Base-by-base conservation (phyloP, 768 basidiomycete genomes). In the Pleurotus salmoneostramineus region DNA sequence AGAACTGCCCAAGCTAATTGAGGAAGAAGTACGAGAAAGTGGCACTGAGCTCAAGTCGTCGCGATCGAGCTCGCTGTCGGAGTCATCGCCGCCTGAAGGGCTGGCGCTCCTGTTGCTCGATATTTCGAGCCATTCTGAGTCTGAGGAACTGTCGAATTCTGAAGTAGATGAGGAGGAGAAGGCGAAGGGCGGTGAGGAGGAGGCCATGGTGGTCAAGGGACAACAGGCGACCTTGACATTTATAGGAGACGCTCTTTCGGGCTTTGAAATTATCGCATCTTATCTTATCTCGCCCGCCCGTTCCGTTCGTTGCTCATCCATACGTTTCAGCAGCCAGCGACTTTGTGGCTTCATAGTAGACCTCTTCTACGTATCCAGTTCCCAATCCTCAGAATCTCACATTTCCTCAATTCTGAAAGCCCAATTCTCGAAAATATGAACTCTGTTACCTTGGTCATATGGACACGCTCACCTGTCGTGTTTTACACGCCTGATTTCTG, bases 81-180 rank as follows among this genome's bases (percentile, higher is more conserved):
- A 89, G 66, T 88, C 87, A 69, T 83, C 83, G 72, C 86, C 83
- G 66, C 87, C 88, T 10, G n/a, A 17, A 5, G 52, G 43, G 21
- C 21, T 27, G 36, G 87, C 88, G 56, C 83, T 83, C 63, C 82
- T 82, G 68, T 80, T 83, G 65, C 83, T 85, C 33, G 87, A 74
- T 63, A 92, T 80, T 65, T 91, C 89, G 65, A 89, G 85, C 90
- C 90, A 92, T 71, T 92, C 90, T 33, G 87, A 89, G 74, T 92
- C 90, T 40, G 89, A 91, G 61, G 83, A 70, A 60, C 71, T 82
- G 68, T 88, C 88, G 62, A 78, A 67, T 68, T 90, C 89, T 64
- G 86, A 83, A 70, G 83, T 75, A 61, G 66, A 67, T 56, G 76
- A 74, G 61, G 76, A 74, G 61, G 73, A 72, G 59, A 72, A 73